Conservation (phyloP, 2,329 filamentous ascomycete genomes). For the Sclerotinia glacialis region DNA sequence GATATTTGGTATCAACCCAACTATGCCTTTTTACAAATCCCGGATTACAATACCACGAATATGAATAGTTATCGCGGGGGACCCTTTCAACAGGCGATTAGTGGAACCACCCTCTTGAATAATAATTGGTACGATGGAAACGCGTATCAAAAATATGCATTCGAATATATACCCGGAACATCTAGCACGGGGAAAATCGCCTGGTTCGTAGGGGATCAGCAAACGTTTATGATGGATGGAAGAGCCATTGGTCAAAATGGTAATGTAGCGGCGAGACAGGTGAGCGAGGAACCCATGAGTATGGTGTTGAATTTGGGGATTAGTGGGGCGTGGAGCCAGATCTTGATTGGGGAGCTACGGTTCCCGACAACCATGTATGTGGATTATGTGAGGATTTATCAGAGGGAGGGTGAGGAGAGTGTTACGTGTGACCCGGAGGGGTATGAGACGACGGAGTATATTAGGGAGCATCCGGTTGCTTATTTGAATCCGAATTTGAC, state of each 20-base stretch:
- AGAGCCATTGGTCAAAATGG: slow-evolving; percentile 53
- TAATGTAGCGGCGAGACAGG: slow-evolving; percentile 48
- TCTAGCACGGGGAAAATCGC: slow-evolving; percentile 43
- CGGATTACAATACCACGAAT: slow-evolving; percentile 47
- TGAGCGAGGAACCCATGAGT: slow-evolving; percentile 54
- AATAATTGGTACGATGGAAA: slow-evolving; percentile 54
- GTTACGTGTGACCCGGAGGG: slow-evolving; percentile 56
- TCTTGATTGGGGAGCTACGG: slow-evolving; percentile 45
- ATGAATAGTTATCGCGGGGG: slow-evolving; percentile 54
- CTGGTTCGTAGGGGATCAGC: slow-evolving; percentile 52
- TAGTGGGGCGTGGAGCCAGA: slow-evolving; percentile 49
- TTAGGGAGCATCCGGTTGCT: slow-evolving; percentile 56
- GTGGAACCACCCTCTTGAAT: slow-evolving; percentile 53
- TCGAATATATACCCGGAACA: slow-evolving; percentile 52
- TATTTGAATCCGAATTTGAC: slow-evolving; percentile 59
- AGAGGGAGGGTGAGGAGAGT: slow-evolving; percentile 46
- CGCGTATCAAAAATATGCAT: slow-evolving; percentile 54
- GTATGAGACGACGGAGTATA: slow-evolving; percentile 66
- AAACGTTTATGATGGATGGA: slow-evolving; percentile 51
- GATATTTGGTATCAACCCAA: slow-evolving; percentile 51
- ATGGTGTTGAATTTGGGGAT: slow-evolving; percentile 53
- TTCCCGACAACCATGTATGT: slow-evolving; percentile 53
- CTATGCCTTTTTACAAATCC: slow-evolving; percentile 51
- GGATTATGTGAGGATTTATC: slow-evolving; percentile 55
- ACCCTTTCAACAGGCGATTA: slow-evolving; percentile 55